A percentile compares a stretch with the other conserved stretches of the same genome.
Conservation (phyloP, 257 asterid species). For the Solanum pennellii region DNA sequence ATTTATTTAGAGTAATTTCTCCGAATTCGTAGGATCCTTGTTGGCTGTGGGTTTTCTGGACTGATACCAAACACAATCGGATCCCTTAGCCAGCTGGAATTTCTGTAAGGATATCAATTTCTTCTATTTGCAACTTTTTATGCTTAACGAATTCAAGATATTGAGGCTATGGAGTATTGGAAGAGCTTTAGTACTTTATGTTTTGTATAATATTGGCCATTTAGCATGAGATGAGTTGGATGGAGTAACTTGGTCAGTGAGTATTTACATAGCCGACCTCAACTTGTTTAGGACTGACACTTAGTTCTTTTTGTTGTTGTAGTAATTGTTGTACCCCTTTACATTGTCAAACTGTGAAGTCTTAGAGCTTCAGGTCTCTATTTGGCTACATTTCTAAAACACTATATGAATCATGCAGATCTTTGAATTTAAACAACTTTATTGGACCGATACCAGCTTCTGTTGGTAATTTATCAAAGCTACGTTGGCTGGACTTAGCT, state of each 20-base stretch:
- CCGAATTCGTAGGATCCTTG: slow-evolving; percentile 38
- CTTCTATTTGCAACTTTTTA: not conserved
- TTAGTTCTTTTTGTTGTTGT: not conserved
- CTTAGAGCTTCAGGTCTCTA: not conserved
- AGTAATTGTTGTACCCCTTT: not conserved
- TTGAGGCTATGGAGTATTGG: not conserved
- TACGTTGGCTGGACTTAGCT: slow-evolving; percentile 78
- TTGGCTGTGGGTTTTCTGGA: slow-evolving; percentile 80
- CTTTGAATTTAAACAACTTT: slow-evolving; percentile 63
- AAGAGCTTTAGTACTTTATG: not conserved
- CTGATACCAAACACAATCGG: slow-evolving; percentile 61
- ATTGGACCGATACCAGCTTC: slow-evolving; percentile 69
- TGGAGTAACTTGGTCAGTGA: not conserved
- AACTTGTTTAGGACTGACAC: not conserved
- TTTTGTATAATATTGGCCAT: not conserved
- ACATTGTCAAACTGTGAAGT: not conserved
- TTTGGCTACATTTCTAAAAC: not conserved
- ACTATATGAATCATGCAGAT: slow-evolving; percentile 28
- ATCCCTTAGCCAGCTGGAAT: slow-evolving; percentile 40
- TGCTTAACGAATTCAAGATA: not conserved
- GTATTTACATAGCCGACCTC: not conserved
- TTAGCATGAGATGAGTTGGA: not conserved
- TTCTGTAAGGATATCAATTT: slow-evolving; percentile 42
- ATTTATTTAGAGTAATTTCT: not conserved
- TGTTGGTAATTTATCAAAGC: slow-evolving; percentile 44